phyloP scores from a whole-genome alignment of 129 eudicot genomes.

The Pseudognaphalium luteoalbum region DNA sequence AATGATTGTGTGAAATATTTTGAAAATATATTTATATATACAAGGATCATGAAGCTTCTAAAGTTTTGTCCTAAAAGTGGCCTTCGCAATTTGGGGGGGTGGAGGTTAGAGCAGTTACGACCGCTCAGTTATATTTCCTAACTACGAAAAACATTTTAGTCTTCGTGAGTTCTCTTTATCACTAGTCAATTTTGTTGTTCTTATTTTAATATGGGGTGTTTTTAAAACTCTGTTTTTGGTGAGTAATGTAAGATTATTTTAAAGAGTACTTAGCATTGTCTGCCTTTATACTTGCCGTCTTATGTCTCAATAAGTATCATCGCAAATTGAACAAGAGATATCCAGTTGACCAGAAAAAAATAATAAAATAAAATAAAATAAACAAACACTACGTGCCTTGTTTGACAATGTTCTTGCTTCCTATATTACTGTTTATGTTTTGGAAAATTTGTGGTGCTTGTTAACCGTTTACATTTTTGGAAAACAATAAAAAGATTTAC shows the following conservation, averaged over 20 bases:
- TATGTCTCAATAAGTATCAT: background rate
- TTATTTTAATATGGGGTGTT: slow-evolving; percentile 1
- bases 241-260: background rate
- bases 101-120: background rate
- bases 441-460: background rate
- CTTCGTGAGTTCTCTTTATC: background rate
- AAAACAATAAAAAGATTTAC: background rate
- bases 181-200: background rate
- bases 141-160: background rate
- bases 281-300: background rate
- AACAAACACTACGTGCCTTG: background rate
- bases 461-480: background rate
- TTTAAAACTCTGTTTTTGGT: background rate
- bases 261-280: background rate
- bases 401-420: slow-evolving; percentile 5
- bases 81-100: slow-evolving; percentile 8
- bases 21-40: background rate
- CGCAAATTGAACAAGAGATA: background rate
- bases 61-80: slow-evolving; percentile 9
- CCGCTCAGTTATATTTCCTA: background rate
- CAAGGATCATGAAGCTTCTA: slow-evolving; percentile 5
- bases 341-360: background rate
- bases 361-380: background rate
- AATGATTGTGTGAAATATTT: slow-evolving; percentile 9
- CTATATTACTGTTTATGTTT: background rate